Evolutionary conservation across 371 early-diverging fungal genomes (phyloP).

Genomic region (Mucor irregularis): DNA sequence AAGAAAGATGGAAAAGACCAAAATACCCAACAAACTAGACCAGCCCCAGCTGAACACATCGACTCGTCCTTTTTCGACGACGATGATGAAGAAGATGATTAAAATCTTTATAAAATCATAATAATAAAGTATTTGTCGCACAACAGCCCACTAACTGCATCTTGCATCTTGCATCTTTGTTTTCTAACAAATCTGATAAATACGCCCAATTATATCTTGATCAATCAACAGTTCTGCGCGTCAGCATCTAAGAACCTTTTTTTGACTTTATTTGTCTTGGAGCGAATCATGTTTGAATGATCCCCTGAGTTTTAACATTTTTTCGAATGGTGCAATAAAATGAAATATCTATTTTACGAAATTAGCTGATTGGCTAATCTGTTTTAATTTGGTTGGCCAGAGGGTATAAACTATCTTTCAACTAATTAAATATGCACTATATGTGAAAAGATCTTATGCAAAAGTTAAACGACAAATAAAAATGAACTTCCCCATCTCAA

Average conservation of each 20-base stretch:
- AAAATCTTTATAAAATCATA: not conserved
- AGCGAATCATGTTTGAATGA: too few relatives aligned
- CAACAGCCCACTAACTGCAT: not conserved
- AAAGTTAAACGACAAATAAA: too few relatives aligned
- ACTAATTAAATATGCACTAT: not conserved
- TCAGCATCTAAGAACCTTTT: too few relatives aligned
- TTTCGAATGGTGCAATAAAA: not conserved
- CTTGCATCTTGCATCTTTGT: not conserved
- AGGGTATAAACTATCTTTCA: not conserved
- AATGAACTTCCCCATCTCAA: too few relatives aligned
- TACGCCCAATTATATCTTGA: too few relatives aligned
- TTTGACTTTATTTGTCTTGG: too few relatives aligned
- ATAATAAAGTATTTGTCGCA: not conserved
- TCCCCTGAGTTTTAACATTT: not conserved
- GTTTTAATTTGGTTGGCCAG: slow-evolving; percentile 1
- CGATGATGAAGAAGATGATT: slow-evolving; percentile 11
- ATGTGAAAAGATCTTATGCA: not conserved
- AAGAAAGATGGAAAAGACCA: not conserved
- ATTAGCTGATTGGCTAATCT: slow-evolving; percentile 6
- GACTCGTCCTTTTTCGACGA: slow-evolving; percentile 21
- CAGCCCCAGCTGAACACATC: not conserved
- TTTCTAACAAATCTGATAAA: too few relatives aligned
- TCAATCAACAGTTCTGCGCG: too few relatives aligned
- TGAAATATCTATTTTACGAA: not conserved
- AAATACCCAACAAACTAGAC: slow-evolving; percentile 5